Evolutionary conservation across 2,329 filamentous ascomycete species (phyloP), one percentile per base, ranked within the genome.

Genomic region (Cercospora beticola): DNA sequence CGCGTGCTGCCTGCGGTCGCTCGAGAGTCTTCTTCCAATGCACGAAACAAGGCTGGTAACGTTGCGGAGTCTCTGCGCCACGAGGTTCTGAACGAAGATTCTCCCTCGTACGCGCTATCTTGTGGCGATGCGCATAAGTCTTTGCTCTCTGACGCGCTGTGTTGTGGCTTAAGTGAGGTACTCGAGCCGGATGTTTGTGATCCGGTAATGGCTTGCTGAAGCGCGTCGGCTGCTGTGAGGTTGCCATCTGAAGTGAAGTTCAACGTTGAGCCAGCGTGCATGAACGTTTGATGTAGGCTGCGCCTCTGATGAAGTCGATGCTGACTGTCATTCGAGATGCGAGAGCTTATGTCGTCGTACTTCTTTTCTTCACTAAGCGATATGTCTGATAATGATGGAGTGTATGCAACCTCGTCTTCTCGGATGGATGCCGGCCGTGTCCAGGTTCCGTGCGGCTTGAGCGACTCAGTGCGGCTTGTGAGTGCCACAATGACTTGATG

Each of bases 401-500:
- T n/a, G 14, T 46, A 65, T 12, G 69, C 73, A 31, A 66, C 70
- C n/a, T 58, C 66, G 64, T 71, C 74, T 57, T 66, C 70, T 31
- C 69, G 68, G 6, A 63, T 10, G 49, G 61, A 66, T 21, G 65
- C 67, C 10, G 62, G 54, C 7, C 68, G 61, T 30, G 71, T 66
- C 9, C 64, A 61, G 28, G 72, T 59, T 33, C 71, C 67, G 18
- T 62, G 30, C 6, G 72, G 68, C 5, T 65, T 54, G 16, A 74
- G 49, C 9, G 68, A 69, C 16, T 73, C 74, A 8, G 72, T 74
- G 58, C 68, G 70, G 62, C 72, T 76, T 5, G 72, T 73, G 21
- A 76, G 71, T 0, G 68, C 56, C 75, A 75, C 73, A 46, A 75
- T 75, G 30, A 75, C 70, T 14, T 68, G 71, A 66, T 77, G 75